Base-by-base conservation (phyloP, 1,284 basidiomycete species). In the Volvariella surrecta region DNA sequence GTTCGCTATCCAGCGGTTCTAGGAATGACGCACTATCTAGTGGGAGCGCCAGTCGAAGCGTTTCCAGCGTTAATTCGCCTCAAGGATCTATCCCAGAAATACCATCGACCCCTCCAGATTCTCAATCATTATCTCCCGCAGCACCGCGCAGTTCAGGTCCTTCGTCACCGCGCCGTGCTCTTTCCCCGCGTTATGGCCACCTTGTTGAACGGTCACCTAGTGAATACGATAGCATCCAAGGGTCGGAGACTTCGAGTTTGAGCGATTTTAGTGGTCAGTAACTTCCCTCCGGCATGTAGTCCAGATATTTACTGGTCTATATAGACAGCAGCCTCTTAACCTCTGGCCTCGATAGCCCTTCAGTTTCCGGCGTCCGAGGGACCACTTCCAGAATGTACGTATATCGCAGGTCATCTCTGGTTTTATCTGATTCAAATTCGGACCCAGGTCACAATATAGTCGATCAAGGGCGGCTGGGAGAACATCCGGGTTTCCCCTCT, bases 221-320 rank as follows among this genome's bases (percentile, higher is more conserved):
- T 48, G 77, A 82, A 47, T 71, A 73, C 34, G 73, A 71, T 31
- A 87, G 83, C 51, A 79, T 69, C 46, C 72, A 80, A 18, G 78
- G 73, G 1, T 84, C 81, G 9, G 74, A 76, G 0, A 35, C 34
- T 19, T 88, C 85, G 2, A 89, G 87, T 58, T 87, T 88, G 53
- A 88, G 85, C 54, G 86, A 89, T 56, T 54, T 89, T 34, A 89
- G 87, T 54, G 86, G 86, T 86, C 53, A 54, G 74, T 60, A n/a
- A n/a, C n/a, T n/a, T n/a, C n/a, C n/a, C n/a, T n/a, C n/a, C n/a
- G n/a, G n/a, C 24, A 28, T 28, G 11, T 11, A 28, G 6, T 28
- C 11, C 6, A 28, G 24, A 28, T 28, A 28, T 28, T 28, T 28
- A 28, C n/a, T 28, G 24, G 13, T 22, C 35, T 40, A 20, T 28